These are phyloP conservation scores for Lipomyces yamadae DNA, from an alignment of 805 yeast species.

Conservation along the genomic window DNA sequence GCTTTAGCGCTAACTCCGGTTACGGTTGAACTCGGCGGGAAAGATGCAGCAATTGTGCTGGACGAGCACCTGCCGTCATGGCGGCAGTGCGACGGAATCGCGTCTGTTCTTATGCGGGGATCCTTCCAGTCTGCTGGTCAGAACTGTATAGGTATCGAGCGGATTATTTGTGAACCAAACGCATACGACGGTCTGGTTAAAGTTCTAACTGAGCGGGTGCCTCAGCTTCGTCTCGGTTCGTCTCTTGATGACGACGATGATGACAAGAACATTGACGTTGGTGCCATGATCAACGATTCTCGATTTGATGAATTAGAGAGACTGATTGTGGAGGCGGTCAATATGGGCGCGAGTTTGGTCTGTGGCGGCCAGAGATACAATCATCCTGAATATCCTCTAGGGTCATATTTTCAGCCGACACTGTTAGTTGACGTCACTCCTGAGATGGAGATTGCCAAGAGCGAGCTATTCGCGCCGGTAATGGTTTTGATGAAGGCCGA, in stretches of 20 bases:
- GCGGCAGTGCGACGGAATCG: slow-evolving; percentile 50
- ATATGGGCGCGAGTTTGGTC: slow-evolving; percentile 77
- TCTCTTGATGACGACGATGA: slow-evolving; percentile 79
- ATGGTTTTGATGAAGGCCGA: slow-evolving; percentile 77
- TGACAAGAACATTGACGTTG: slow-evolving; percentile 71
- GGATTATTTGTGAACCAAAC: slow-evolving; percentile 79
- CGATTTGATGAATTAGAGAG: slow-evolving; percentile 71
- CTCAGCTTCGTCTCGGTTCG: slow-evolving; percentile 75
- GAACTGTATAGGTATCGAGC: slow-evolving; percentile 96
- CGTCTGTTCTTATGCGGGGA: slow-evolving; percentile 90
- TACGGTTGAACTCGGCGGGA: slow-evolving; percentile 96
- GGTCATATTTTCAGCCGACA: slow-evolving; percentile 92
- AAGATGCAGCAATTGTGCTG: slow-evolving; percentile 85
- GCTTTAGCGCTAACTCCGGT: slow-evolving; percentile 88
- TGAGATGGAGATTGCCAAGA: slow-evolving; percentile 77
- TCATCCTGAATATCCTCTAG: slow-evolving; percentile 95
- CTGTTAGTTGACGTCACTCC: slow-evolving; percentile 79
- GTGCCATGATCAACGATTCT: slow-evolving; percentile 85
- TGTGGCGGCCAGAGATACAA: slow-evolving; percentile 78
- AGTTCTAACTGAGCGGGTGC: slow-evolving; percentile 62
- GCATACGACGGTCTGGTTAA: slow-evolving; percentile 67
- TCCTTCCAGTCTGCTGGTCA: slow-evolving; percentile 98
- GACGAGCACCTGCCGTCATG: slow-evolving; percentile 57
- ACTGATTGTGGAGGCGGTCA: slow-evolving; percentile 73
- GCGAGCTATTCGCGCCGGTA: slow-evolving; percentile 95